Evolutionary conservation across 2,329 filamentous ascomycete species (phyloP).

Genomic region (Fusarium sambucinum): DNA sequence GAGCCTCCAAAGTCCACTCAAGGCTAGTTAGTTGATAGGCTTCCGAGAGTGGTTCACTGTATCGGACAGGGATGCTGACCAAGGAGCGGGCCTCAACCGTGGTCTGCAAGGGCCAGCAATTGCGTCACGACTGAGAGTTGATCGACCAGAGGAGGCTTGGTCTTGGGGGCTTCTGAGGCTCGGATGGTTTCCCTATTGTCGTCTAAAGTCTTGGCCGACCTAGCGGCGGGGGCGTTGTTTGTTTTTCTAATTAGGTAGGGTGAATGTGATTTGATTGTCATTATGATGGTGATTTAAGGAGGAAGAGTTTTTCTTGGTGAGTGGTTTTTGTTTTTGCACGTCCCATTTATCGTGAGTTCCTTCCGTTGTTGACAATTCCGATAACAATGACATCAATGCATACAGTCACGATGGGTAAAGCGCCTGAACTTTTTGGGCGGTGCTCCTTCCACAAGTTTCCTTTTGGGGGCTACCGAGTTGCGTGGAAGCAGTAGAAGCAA

Average conservation of each 20-base stretch:
- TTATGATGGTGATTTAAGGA: slow-evolving; percentile 3
- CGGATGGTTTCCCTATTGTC: slow-evolving; percentile 38
- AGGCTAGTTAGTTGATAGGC: slow-evolving; percentile 25
- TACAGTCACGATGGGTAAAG: slow-evolving; percentile 9
- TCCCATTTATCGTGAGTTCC: slow-evolving; percentile 2
- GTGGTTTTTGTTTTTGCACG: slow-evolving; percentile 10
- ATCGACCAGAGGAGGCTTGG: slow-evolving; percentile 44
- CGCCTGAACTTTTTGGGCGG: background rate
- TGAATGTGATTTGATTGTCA: slow-evolving; percentile 22
- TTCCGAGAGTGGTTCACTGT: background rate
- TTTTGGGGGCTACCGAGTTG: slow-evolving; percentile 35
- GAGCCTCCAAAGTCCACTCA: slow-evolving; percentile 19
- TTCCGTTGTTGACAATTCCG: slow-evolving; percentile 28
- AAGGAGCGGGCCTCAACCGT: slow-evolving; percentile 36
- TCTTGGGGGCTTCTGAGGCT: slow-evolving; percentile 33
- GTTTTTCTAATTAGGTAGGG: slow-evolving; percentile 34
- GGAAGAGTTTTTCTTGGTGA: slow-evolving; percentile 3
- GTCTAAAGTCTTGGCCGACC: slow-evolving; percentile 38
- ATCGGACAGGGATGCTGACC: slow-evolving; percentile 14
- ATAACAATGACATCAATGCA: slow-evolving; percentile 39
- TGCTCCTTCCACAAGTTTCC: slow-evolving; percentile 22
- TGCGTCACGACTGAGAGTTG: slow-evolving; percentile 51
- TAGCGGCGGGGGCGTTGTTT: slow-evolving; percentile 38
- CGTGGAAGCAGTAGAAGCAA: slow-evolving; percentile 32
- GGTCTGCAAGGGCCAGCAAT: slow-evolving; percentile 47